Conservation (phyloP, 495 filamentous ascomycete species). For the Gamarada debralockiae region DNA sequence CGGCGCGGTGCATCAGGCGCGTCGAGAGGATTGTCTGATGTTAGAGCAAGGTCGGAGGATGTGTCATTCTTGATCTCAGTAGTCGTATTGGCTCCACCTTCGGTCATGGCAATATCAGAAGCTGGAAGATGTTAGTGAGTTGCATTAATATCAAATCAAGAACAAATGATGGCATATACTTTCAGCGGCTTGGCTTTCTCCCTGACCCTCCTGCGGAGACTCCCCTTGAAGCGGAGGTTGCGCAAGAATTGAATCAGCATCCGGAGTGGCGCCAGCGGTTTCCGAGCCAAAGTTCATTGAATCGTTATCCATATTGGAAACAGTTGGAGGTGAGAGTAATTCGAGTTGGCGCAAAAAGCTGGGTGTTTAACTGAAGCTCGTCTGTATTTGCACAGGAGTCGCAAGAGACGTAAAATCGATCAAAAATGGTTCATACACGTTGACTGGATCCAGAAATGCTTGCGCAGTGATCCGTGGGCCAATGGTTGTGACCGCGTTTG, state of each 20-base stretch:
- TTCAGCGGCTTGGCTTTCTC: conserved; percentile 6
- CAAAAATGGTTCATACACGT: conserved; percentile 3
- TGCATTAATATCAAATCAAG: too few relatives aligned
- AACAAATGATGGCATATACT: conserved; percentile 19
- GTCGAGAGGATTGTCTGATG: conserved; percentile 82
- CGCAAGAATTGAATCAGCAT: conserved; percentile 45
- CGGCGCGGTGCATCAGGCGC: conserved; percentile 73
- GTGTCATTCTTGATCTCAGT: conserved; percentile 49
- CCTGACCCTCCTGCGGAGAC: conserved; percentile 31
- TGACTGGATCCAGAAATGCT: background rate
- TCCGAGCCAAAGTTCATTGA: conserved; percentile 50
- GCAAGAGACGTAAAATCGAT: conserved; percentile 1
- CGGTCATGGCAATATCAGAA: conserved; percentile 53
- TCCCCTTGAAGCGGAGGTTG: conserved; percentile 45
- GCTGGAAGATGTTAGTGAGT: conserved; percentile 15
- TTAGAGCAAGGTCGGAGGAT: conserved; percentile 45
- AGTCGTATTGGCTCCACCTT: conserved; percentile 27
- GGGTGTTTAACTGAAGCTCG: background rate
- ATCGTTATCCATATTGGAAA: conserved; percentile 48
- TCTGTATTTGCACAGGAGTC: conserved; percentile 7
- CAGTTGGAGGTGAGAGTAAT: conserved; percentile 4
- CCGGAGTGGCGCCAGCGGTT: conserved; percentile 45
- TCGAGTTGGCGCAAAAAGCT: conserved; percentile 20
- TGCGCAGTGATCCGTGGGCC: background rate
- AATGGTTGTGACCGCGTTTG: background rate